Percentiles rank a stretch among this genome's conserved stretches.
phyloP scores from a whole-genome alignment of 169 alveolate species.

The Eimeria tenella region DNA sequence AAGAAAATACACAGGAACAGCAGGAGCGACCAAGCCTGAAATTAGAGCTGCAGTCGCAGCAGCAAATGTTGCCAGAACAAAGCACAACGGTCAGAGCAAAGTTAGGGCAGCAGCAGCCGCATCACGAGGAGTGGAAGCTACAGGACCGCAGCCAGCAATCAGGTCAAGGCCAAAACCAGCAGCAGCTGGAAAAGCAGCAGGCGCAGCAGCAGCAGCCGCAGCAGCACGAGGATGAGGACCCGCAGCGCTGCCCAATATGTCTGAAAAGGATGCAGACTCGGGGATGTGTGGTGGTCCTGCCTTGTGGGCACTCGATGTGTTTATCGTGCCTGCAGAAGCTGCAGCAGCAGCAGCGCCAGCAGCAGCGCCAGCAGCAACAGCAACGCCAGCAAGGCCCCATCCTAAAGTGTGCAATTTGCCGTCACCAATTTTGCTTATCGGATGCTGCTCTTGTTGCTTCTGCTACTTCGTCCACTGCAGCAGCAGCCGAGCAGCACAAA shows the following conservation, averaged over 20 bases:
- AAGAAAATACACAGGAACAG: conserved; percentile 6
- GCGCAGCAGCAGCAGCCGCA: conserved; percentile 14
- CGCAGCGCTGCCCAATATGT: conserved; percentile 73
- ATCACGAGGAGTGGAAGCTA: neutral
- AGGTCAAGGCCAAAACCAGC: neutral
- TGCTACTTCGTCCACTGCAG: conserved; percentile 7
- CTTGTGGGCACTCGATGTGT: conserved; percentile 76
- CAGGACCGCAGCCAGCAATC: neutral
- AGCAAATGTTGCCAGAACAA: conserved; percentile 28
- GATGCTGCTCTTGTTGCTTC: conserved; percentile 42
- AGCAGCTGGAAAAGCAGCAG: neutral
- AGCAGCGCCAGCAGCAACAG: conserved; percentile 54
- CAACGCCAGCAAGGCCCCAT: conserved; percentile 27
- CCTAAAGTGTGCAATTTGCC: conserved; percentile 20
- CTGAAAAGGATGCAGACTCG: conserved; percentile 11
- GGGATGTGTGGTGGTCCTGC: conserved; percentile 64
- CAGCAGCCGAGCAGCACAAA: neutral
- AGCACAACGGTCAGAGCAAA: neutral
- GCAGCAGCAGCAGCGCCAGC: conserved; percentile 36
- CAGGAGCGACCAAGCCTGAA: neutral
- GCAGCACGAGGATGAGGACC: conserved; percentile 51
- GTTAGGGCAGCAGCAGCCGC: neutral
- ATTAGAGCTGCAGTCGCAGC: neutral
- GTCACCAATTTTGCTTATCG: conserved; percentile 19
- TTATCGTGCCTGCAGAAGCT: conserved; percentile 43